Base-by-base conservation (phyloP, 2,329 filamentous ascomycete genomes). In the Fusarium nelsonii region DNA sequence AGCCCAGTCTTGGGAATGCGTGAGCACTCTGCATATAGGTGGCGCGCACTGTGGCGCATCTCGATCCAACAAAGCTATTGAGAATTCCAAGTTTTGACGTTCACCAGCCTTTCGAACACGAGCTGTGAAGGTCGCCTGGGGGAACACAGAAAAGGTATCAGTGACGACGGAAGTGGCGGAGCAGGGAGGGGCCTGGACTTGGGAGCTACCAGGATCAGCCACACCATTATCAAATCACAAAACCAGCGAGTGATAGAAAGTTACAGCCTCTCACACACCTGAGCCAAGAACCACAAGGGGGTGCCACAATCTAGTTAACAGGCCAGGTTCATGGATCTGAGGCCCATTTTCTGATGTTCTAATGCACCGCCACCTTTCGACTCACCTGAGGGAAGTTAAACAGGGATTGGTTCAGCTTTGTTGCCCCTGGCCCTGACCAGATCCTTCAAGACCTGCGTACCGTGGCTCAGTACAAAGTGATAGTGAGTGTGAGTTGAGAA, bases 301-400 rank as follows among this genome's bases (percentile, higher is more conserved):
- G 66, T 69, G 66, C 66, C 66, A 70, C 53, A 70, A 54, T 46
- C 39, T 37, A 41, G 40, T 43, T 50, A 48, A 50, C 16, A 37
- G 56, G 23, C 40, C 59, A 49, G 61, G 63, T 55, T 44, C 62
- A 61, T 66, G 62, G 62, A 45, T 65, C 23, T 49, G 37, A 60
- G 62, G 55, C 45, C 50, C 48, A 40, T 51, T 61, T 55, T 28
- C 40, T 36, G 44, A 51, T 58, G 63, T 53, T 45, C 28, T 43
- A 54, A 41, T 54, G 68, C 68, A 70, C 68, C 67, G 67, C 68
- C 68, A 70, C 68, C 56, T 52, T 50, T 66, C 63, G 54, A 58
- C 64, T 70, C 68, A 70, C 68, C 68, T 70, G 68, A 70, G 63
- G 68, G 63, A 56, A 64, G 46, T 66, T 63, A 55, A 63, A 30